phyloP scores from a whole-genome alignment of 805 yeast species.

The Citeromyces nyonsensis region DNA sequence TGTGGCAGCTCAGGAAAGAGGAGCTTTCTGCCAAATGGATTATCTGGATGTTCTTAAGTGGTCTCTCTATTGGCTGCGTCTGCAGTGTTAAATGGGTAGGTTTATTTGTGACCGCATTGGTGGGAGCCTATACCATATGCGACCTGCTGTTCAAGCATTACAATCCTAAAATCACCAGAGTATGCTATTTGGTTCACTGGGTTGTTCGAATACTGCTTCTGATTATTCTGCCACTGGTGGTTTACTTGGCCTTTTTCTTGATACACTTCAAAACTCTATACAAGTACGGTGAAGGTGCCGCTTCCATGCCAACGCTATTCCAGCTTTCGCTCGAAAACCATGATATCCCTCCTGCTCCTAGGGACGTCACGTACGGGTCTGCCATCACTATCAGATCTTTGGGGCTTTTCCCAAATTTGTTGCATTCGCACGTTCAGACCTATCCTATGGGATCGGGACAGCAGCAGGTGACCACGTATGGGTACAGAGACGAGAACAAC shows the following conservation, averaged over 20 bases:
- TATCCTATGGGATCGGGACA: constrained; percentile 91
- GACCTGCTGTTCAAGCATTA: constrained; percentile 33
- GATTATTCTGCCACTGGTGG: constrained; percentile 53
- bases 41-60: constrained; percentile 44
- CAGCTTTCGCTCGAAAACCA: constrained; percentile 65
- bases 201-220: constrained; percentile 43
- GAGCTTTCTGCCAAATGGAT: constrained; percentile 27
- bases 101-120: constrained; percentile 42
- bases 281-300: constrained; percentile 71
- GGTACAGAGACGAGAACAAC: constrained; percentile 81
- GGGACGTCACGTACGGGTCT: constrained; percentile 47
- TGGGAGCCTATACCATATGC: constrained; percentile 41
- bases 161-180: constrained; percentile 14
- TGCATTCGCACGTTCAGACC: constrained; percentile 76
- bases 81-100: constrained; percentile 86
- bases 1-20: constrained; percentile 27
- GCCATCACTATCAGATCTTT: constrained; percentile 50
- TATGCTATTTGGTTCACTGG: constrained; percentile 52
- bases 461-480: constrained; percentile 92
- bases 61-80: constrained; percentile 65
- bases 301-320: constrained; percentile 58
- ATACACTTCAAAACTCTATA: constrained; percentile 65
- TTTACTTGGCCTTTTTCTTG: constrained; percentile 64
- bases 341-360: constrained; percentile 49
- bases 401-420: constrained; percentile 55